These are phyloP conservation scores for Themeda triandra DNA, from an alignment of 176 grass and related monocot genomes.

Conservation along the genomic window DNA sequence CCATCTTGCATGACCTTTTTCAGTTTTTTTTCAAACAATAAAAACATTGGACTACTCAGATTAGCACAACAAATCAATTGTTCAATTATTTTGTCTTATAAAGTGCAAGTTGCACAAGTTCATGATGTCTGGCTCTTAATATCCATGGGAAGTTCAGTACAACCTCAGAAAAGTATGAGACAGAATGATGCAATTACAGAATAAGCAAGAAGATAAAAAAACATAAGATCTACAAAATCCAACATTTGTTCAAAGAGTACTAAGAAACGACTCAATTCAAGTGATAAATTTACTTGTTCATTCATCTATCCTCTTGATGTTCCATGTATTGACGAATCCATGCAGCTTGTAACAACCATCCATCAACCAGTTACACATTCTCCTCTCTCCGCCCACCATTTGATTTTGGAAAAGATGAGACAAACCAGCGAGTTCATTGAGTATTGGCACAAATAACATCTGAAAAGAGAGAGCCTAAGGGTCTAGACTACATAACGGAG, in stretches of 20 bases:
- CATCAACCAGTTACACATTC: conserved; percentile 65
- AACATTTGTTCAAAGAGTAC: no score
- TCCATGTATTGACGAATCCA: conserved; percentile 97
- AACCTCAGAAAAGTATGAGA: not conserved
- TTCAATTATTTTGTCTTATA: not conserved
- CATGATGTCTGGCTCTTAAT: not conserved
- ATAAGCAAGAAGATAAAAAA: not conserved
- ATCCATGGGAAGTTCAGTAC: not conserved
- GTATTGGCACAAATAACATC: not conserved
- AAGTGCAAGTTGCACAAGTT: not conserved
- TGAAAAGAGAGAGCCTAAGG: not conserved
- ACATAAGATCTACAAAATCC: not conserved
- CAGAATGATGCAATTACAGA: not conserved
- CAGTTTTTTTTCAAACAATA: not conserved
- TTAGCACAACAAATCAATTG: not conserved
- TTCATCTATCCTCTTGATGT: conserved; percentile 60
- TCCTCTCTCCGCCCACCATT: conserved; percentile 43
- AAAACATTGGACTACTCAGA: not conserved
- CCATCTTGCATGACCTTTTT: not conserved
- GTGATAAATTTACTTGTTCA: conserved; percentile 2
- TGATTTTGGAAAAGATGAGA: not conserved
- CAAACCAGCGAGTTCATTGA: not conserved
- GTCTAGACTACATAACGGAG: not conserved
- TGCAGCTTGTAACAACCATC: conserved; percentile 56
- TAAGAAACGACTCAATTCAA: not conserved